These are phyloP conservation scores for Myrica gale DNA, from an alignment of 306 rosid genomes.

Conservation along the genomic window DNA sequence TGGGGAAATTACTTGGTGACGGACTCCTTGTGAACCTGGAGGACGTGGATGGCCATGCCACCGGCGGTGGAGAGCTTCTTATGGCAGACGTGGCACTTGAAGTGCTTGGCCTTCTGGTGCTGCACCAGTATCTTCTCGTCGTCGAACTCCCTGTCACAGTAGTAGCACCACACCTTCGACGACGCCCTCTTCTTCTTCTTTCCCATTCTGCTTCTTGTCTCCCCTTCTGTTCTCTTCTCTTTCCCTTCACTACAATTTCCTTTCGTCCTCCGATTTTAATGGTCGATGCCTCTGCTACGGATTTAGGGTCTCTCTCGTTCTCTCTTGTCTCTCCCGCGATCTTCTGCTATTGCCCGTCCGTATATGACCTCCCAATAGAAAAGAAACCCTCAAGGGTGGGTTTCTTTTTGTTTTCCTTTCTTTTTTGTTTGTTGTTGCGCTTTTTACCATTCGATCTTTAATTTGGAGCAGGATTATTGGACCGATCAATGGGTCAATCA, in stretches of 20 bases:
- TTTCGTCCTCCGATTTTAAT: not conserved
- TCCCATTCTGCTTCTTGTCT: constrained; percentile 47
- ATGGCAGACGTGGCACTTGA: constrained; percentile 96
- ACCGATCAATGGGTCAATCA: not conserved
- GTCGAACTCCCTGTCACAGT: constrained; percentile 96
- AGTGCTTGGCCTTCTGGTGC: constrained; percentile 99
- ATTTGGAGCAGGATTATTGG: not conserved
- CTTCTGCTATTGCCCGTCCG: no score
- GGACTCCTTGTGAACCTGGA: constrained; percentile 95
- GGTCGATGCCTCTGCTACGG: not conserved
- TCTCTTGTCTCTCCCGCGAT: not conserved
- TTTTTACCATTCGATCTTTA: not conserved
- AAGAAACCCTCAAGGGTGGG: not conserved
- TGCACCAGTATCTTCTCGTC: constrained; percentile 98
- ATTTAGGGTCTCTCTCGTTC: not conserved
- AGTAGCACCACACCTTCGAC: constrained; percentile 97
- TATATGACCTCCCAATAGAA: not conserved
- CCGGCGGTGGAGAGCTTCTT: constrained; percentile 99
- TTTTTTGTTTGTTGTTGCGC: not conserved
- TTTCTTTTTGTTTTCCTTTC: no score
- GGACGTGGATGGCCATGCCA: constrained; percentile 98
- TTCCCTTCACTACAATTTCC: not conserved
- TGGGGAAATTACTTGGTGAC: constrained; percentile 68
- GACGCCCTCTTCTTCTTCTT: constrained; percentile 96
- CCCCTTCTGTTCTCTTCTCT: not conserved